These are phyloP conservation scores for Tuber indicum DNA, from an alignment of 495 filamentous ascomycete species.

Conservation along the genomic window DNA sequence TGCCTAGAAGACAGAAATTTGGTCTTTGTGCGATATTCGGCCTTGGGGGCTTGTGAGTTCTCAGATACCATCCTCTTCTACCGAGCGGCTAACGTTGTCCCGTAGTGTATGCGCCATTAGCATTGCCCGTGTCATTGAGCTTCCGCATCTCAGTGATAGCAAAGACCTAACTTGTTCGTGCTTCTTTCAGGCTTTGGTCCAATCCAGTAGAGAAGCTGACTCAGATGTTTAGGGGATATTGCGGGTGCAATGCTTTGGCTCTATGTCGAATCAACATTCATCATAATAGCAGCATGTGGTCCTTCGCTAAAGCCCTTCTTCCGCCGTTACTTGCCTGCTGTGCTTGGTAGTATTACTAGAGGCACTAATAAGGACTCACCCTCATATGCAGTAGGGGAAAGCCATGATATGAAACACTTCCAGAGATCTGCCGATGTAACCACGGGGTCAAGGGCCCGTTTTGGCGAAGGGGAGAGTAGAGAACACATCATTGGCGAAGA, in stretches of 20 bases:
- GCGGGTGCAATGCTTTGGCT: conserved; percentile 8
- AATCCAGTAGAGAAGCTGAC: background rate
- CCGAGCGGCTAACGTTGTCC: background rate
- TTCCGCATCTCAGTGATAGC: conserved; percentile 11
- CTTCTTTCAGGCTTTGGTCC: background rate
- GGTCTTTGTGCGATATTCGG: conserved; percentile 8
- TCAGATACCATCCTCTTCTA: background rate
- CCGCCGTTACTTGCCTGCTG: background rate
- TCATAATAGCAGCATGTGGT: conserved; percentile 8
- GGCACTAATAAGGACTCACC: background rate
- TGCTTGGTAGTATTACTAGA: background rate
- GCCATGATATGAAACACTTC: background rate
- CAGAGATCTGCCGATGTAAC: background rate
- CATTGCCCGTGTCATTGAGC: conserved; percentile 1
- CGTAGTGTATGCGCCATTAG: conserved; percentile 6
- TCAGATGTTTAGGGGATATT: conserved; percentile 6
- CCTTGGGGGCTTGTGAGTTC: conserved; percentile 9
- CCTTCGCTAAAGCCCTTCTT: conserved; percentile 6
- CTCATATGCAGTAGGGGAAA: background rate
- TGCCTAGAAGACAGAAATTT: conserved; percentile 8
- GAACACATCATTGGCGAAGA: conserved; percentile 7
- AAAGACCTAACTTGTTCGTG: conserved; percentile 11
- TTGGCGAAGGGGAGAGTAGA: conserved; percentile 6
- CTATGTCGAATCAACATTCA: conserved; percentile 7
- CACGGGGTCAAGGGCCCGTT: background rate